Evolutionary conservation across 148 eudicot genomes (phyloP).

Genomic region (Spergularia marina): DNA sequence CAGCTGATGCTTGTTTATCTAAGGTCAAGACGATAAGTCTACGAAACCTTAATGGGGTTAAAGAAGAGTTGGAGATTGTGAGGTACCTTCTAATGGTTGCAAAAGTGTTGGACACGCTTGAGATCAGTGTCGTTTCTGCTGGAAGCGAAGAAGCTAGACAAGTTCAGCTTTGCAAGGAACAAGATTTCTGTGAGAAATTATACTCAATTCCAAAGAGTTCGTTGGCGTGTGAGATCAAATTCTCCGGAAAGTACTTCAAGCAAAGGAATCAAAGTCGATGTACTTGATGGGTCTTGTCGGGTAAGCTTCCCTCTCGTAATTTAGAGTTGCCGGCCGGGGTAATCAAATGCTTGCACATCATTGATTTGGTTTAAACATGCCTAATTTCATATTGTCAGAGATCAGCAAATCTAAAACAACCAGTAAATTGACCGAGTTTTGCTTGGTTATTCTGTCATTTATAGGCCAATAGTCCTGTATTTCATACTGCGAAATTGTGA

Average conservation of each 20-base stretch:
- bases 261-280: no score
- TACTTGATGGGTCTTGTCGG: no score
- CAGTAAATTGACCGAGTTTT: no score
- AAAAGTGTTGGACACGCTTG: slow-evolving; percentile 2
- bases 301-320: no score
- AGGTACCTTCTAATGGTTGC: not conserved
- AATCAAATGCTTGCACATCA: no score
- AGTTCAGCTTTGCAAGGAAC: not conserved
- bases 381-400: no score
- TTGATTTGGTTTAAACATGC: no score
- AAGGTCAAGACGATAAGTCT: slow-evolving; percentile 1
- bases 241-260: not conserved
- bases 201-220: slow-evolving; percentile 10
- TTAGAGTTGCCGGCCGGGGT: no score
- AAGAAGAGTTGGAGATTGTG: not conserved
- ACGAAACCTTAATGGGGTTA: not conserved
- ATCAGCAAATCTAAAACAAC: no score
- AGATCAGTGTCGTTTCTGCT: not conserved
- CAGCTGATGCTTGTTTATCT: not conserved
- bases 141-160: not conserved
- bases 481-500: no score
- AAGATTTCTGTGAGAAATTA: not conserved
- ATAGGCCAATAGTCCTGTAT: no score
- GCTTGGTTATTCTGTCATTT: no score
- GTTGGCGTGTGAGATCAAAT: not conserved